These are phyloP conservation scores for Arctium minus DNA, from an alignment of 129 eudicot genomes.

Conservation along the genomic window DNA sequence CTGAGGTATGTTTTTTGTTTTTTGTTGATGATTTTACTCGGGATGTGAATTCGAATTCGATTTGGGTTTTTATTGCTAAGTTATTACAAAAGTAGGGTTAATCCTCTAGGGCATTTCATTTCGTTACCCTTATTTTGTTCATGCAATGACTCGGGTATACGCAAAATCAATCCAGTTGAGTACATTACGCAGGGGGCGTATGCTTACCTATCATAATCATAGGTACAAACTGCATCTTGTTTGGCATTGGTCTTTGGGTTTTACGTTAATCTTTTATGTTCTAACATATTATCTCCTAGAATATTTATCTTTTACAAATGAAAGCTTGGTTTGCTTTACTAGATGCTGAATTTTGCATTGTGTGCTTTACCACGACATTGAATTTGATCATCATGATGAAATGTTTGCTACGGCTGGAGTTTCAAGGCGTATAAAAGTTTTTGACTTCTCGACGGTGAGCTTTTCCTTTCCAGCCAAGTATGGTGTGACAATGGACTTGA, in stretches of 20 bases:
- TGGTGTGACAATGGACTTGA: not conserved
- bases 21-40: no score
- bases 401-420: slow-evolving; percentile 81
- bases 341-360: slow-evolving; percentile 1
- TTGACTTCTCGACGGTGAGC: slow-evolving; percentile 63
- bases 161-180: not conserved
- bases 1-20: no score
- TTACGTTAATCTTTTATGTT: not conserved
- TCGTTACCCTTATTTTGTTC: no score
- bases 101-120: no score
- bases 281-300: not conserved
- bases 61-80: no score
- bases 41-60: no score
- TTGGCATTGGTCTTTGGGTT: not conserved
- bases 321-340: not conserved
- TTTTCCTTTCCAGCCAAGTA: slow-evolving; percentile 11
- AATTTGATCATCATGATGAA: slow-evolving; percentile 73
- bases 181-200: not conserved
- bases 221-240: not conserved
- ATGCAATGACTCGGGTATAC: no score
- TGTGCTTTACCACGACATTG: slow-evolving; percentile 46
- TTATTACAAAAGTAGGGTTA: no score
- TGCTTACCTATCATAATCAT: not conserved
- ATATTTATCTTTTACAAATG: not conserved
- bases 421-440: slow-evolving; percentile 66